Conservation (phyloP, 139 green algal species). For the Haematococcus lacustris region DNA sequence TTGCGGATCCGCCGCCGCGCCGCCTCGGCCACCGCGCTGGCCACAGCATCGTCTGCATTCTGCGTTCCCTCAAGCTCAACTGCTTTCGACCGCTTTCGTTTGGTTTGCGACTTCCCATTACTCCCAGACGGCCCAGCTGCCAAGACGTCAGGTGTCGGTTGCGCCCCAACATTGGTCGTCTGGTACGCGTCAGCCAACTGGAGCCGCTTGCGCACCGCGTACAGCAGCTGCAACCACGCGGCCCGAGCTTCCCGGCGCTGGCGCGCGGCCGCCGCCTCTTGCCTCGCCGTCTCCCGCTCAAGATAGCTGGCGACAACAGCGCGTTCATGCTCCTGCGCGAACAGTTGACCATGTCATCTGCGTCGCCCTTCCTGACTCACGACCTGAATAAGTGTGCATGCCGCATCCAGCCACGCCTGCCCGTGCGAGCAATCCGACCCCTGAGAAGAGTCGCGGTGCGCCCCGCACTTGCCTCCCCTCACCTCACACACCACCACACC, state of each 20-base stretch:
- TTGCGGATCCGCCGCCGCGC: no score
- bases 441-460: neutral
- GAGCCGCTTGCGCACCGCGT: constrained; percentile 1
- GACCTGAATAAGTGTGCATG: no score
- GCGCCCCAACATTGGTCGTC: neutral
- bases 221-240: constrained; percentile 49
- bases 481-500: constrained; percentile 75
- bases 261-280: constrained; percentile 21
- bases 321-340: constrained; percentile 43
- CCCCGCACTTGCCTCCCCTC: neutral
- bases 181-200: neutral
- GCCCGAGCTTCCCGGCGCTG: constrained; percentile 22
- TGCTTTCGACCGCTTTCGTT: no score
- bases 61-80: no score
- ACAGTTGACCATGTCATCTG: no score
- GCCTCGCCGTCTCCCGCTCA: constrained; percentile 28
- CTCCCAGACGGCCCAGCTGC: no score
- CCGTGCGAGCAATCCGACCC: neutral
- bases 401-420: neutral
- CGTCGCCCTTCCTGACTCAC: no score
- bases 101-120: no score
- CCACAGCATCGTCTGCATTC: no score
- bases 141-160: no score
- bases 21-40: no score
- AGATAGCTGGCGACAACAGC: constrained; percentile 36